phyloP scores from a whole-genome alignment of 257 asterid genomes.

The Pogostemon cablin region DNA sequence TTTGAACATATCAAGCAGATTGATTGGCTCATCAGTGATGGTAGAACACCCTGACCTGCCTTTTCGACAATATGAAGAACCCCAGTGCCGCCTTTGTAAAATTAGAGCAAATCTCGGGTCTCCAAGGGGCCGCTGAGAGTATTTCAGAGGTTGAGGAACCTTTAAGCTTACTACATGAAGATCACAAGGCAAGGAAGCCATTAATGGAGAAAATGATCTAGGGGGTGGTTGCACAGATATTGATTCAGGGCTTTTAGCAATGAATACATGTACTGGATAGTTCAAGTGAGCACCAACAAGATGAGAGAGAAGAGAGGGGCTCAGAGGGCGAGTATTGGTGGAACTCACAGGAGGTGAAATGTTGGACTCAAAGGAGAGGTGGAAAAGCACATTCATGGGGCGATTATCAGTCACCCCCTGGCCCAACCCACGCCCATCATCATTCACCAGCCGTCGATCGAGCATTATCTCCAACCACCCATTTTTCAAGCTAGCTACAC shows the following conservation, averaged over 20 bases:
- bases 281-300: slow-evolving; percentile 79
- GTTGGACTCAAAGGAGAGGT: slow-evolving; percentile 71
- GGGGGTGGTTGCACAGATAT: slow-evolving; percentile 97
- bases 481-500: slow-evolving; percentile 81
- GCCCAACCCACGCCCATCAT: slow-evolving; percentile 97
- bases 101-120: slow-evolving; percentile 66
- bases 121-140: slow-evolving; percentile 60
- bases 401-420: slow-evolving; percentile 97
- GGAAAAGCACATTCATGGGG: slow-evolving; percentile 82
- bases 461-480: slow-evolving; percentile 97
- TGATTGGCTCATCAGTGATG: slow-evolving; percentile 66
- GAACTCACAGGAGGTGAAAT: slow-evolving; percentile 53
- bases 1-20: slow-evolving; percentile 77
- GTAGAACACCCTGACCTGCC: slow-evolving; percentile 75
- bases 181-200: slow-evolving; percentile 83
- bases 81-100: slow-evolving; percentile 77
- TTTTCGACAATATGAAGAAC: slow-evolving; percentile 67
- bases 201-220: slow-evolving; percentile 80
- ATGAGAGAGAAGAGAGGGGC: slow-evolving; percentile 93
- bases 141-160: slow-evolving; percentile 81
- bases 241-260: slow-evolving; percentile 81
- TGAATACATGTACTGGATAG: slow-evolving; percentile 69
- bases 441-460: slow-evolving; percentile 77
- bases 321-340: slow-evolving; percentile 48
- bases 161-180: slow-evolving; percentile 83